Conservation (phyloP, 306 rosid genomes). For the Hylodesmum podocarpum region DNA sequence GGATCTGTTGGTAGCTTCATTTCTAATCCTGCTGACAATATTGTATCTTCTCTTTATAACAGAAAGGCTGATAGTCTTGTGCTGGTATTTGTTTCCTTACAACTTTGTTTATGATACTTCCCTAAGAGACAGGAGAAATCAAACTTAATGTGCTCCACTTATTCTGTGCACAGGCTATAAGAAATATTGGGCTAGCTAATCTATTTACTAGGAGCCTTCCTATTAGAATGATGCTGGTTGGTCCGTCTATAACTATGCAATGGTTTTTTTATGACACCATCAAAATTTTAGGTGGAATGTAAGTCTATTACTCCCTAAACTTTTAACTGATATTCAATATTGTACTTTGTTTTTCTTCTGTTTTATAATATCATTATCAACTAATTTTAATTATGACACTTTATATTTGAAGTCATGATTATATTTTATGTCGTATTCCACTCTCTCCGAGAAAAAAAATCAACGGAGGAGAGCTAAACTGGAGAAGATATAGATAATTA, state of each 20-base stretch:
- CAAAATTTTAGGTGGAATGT: slow-evolving; percentile 82
- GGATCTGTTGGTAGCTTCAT: slow-evolving; percentile 64
- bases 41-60: slow-evolving; percentile 61
- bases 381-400: not conserved
- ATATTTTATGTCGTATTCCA: not conserved
- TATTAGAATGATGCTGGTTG: slow-evolving; percentile 74
- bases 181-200: slow-evolving; percentile 71
- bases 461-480: not conserved
- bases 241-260: slow-evolving; percentile 83
- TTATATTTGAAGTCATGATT: not conserved
- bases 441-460: not conserved
- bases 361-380: not conserved
- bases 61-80: slow-evolving; percentile 53
- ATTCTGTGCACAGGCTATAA: slow-evolving; percentile 65
- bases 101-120: not conserved
- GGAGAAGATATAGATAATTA: not conserved
- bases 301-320: slow-evolving; percentile 46
- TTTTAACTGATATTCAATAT: slow-evolving; percentile 19
- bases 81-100: slow-evolving; percentile 42
- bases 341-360: not conserved
- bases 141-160: slow-evolving; percentile 16
- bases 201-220: slow-evolving; percentile 92
- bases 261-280: slow-evolving; percentile 97
- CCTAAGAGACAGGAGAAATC: not conserved
- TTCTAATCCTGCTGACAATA: slow-evolving; percentile 63